These are phyloP conservation scores for Chrysopogon serrulatus DNA, from an alignment of 176 grass and related monocot species.

Conservation along the genomic window DNA sequence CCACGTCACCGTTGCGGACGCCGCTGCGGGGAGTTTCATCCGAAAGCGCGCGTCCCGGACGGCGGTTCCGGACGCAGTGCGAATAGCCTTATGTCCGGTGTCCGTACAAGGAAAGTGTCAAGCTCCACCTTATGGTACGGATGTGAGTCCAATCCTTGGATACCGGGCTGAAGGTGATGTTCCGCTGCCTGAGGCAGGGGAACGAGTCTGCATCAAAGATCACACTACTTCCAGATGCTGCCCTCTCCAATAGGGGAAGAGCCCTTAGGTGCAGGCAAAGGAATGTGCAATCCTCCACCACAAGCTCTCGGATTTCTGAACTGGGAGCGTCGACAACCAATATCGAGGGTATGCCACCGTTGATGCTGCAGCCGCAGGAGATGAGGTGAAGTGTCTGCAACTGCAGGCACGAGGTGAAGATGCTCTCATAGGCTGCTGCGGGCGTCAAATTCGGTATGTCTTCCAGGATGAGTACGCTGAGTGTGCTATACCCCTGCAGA, in stretches of 20 bases:
- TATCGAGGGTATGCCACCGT: neutral
- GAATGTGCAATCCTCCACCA: too few species aligned
- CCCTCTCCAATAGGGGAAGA: conserved; percentile 9
- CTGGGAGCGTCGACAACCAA: neutral
- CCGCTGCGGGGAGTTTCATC: too few species aligned
- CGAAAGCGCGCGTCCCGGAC: too few species aligned
- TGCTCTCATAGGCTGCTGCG: neutral
- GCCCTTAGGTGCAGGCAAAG: neutral
- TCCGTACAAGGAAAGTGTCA: neutral
- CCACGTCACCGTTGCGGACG: too few species aligned
- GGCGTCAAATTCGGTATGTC: neutral
- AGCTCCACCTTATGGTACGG: neutral
- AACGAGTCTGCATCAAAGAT: neutral
- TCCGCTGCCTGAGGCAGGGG: neutral
- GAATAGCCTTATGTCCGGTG: too few species aligned
- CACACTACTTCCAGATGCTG: too few species aligned
- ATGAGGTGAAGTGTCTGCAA: neutral
- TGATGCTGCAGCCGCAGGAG: neutral
- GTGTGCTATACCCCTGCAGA: neutral
- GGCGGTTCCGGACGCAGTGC: too few species aligned
- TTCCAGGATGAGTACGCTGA: neutral
- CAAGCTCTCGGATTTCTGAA: neutral
- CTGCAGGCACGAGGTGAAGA: neutral
- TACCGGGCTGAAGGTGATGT: neutral
- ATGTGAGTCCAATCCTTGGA: too few species aligned